Evolutionary conservation across 805 yeast genomes (phyloP).

Genomic region (Lipomyces kockii): DNA sequence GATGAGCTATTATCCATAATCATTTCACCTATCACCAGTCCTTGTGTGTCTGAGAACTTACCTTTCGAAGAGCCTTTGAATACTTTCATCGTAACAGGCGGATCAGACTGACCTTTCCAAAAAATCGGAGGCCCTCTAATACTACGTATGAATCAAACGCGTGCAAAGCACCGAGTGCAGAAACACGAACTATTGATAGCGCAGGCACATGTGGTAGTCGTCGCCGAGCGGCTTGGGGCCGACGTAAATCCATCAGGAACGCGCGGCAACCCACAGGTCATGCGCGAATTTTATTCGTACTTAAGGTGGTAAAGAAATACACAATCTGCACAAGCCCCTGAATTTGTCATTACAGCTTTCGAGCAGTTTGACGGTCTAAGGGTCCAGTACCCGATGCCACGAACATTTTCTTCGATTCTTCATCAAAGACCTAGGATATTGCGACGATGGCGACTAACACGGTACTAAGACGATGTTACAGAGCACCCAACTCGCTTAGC

Average conservation of each 20-base stretch:
- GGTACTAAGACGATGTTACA: background rate
- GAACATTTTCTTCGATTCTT: too few species aligned
- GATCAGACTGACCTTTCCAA: background rate
- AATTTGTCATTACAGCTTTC: too few species aligned
- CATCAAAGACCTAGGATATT: background rate
- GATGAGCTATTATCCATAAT: background rate
- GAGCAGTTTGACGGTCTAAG: background rate
- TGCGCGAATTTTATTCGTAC: too few species aligned
- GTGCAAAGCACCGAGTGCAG: background rate
- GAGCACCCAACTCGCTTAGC: background rate
- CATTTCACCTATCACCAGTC: background rate
- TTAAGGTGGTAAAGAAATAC: too few species aligned
- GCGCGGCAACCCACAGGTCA: too few species aligned
- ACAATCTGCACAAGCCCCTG: too few species aligned
- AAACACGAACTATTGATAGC: too few species aligned
- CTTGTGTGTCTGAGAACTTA: background rate
- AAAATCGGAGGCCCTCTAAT: background rate
- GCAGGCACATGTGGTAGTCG: too few species aligned
- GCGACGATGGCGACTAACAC: background rate
- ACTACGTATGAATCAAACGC: background rate
- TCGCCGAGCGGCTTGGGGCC: too few species aligned
- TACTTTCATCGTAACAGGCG: conserved; percentile 5
- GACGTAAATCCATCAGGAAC: too few species aligned
- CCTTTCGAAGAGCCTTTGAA: conserved; percentile 8
- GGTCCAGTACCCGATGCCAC: background rate